phyloP scores from a whole-genome alignment of 305 asterid genomes.

The Fraxinus velutina region DNA sequence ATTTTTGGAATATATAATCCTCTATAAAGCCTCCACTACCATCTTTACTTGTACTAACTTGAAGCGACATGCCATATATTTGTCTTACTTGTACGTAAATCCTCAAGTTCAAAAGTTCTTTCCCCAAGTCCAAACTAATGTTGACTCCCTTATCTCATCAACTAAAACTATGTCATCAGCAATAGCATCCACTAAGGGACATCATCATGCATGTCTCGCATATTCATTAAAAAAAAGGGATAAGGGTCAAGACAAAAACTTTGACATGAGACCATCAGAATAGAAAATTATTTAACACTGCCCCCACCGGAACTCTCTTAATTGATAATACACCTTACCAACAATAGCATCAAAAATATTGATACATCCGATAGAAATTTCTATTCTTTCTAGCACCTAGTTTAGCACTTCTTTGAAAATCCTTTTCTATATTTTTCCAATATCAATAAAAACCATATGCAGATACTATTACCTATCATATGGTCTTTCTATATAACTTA shows the following conservation, averaged over 20 bases:
- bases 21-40: background rate
- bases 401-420: background rate
- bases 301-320: background rate
- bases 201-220: background rate
- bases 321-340: background rate
- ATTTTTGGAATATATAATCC: background rate
- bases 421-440: background rate
- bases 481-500: background rate
- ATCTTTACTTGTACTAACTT: background rate
- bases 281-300: background rate
- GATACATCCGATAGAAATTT: background rate
- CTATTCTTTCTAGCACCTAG: background rate
- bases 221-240: background rate
- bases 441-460: background rate
- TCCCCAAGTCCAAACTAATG: background rate
- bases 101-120: background rate
- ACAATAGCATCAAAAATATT: background rate
- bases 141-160: background rate
- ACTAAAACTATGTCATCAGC: background rate
- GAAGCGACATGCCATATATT: background rate
- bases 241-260: background rate
- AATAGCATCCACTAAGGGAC: background rate
- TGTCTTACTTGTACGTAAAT: background rate
- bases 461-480: background rate
- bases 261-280: background rate